Conservation (phyloP, 768 basidiomycete species). For the Sutorius australiensis region DNA sequence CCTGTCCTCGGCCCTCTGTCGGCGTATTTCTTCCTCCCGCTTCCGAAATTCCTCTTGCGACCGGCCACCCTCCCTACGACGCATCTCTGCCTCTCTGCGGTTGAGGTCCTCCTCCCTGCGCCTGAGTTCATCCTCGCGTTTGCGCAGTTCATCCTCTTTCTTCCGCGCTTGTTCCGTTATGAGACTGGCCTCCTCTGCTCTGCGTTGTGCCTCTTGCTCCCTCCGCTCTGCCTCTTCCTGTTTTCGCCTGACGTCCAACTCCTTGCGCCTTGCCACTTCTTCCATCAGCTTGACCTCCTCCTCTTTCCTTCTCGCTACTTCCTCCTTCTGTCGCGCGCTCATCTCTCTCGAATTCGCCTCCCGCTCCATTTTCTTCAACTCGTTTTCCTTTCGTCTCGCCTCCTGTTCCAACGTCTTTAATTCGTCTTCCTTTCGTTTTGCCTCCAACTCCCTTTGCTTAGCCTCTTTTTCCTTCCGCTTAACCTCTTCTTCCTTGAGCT, state of each 20-base stretch:
- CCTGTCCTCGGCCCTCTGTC: constrained; percentile 30
- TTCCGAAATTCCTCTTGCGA: constrained; percentile 28
- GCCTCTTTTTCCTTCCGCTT: constrained; percentile 21
- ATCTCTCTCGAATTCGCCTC: constrained; percentile 29
- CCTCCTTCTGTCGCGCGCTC: constrained; percentile 28
- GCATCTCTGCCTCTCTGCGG: constrained; percentile 30
- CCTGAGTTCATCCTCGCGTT: constrained; percentile 27
- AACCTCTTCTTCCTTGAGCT: constrained; percentile 20
- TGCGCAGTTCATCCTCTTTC: constrained; percentile 26
- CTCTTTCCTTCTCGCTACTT: constrained; percentile 24
- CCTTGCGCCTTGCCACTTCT: constrained; percentile 27
- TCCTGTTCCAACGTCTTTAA: constrained; percentile 17
- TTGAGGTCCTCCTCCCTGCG: constrained; percentile 32
- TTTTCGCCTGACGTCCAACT: constrained; percentile 30
- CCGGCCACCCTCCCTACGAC: constrained; percentile 28
- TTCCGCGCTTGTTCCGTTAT: constrained; percentile 22
- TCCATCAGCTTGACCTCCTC: constrained; percentile 26
- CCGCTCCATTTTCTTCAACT: constrained; percentile 20
- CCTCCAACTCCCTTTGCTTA: constrained; percentile 22
- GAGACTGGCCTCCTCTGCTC: constrained; percentile 23
- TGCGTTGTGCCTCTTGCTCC: constrained; percentile 30
- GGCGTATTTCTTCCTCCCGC: constrained; percentile 31
- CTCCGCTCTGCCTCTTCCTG: constrained; percentile 26
- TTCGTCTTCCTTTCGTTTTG: constrained; percentile 29
- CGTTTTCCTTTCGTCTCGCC: constrained; percentile 21